Conservation (phyloP, 176 grass and related monocot genomes). For the Carex kokanica region DNA sequence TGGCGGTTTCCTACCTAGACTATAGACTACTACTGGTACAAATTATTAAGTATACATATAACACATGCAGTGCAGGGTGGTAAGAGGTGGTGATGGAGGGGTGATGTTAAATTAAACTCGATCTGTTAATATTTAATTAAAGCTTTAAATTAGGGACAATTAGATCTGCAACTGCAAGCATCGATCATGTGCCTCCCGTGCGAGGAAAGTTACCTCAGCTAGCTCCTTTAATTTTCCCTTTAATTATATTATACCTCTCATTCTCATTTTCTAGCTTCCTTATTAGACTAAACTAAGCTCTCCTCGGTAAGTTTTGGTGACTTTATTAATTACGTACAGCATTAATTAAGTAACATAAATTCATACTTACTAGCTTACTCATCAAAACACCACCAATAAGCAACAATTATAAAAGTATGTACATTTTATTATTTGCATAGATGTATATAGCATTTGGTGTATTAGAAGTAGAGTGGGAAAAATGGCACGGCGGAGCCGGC, state of each 20-base stretch:
- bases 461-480: too few species aligned
- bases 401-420: too few species aligned
- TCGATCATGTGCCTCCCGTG: constrained; percentile 21
- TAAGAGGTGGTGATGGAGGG: neutral
- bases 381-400: too few species aligned
- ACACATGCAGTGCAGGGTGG: neutral
- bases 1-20: constrained; percentile 3
- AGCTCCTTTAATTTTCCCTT: neutral
- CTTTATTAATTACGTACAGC: too few species aligned
- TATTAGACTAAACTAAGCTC: neutral
- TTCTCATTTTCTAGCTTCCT: neutral
- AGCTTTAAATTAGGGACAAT: neutral
- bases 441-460: too few species aligned
- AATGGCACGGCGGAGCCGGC: too few species aligned
- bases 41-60: neutral
- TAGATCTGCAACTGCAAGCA: constrained; percentile 21
- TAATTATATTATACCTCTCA: neutral
- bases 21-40: neutral
- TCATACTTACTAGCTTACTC: too few species aligned
- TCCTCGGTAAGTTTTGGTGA: neutral
- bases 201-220: constrained; percentile 9
- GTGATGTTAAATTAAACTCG: neutral
- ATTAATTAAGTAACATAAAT: neutral
- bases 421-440: too few species aligned
- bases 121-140: neutral